Base-by-base conservation (phyloP, 768 basidiomycete species). In the Suillus subluteus region DNA sequence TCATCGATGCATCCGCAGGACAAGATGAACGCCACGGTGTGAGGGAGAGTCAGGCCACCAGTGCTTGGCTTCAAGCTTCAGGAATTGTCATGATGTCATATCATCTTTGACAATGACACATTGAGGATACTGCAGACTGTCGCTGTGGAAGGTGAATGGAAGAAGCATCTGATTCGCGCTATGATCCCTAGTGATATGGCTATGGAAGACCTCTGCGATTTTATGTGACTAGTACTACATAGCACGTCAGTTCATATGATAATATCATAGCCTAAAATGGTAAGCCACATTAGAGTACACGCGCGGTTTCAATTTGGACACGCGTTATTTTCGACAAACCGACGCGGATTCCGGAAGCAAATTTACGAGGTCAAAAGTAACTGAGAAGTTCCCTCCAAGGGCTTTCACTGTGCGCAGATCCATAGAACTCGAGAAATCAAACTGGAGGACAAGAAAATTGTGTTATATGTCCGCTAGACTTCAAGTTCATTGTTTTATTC, bases 401-500 rank as follows among this genome's bases (percentile, higher is more conserved):
- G 32, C 18, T 56, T 56, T 56, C 11, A 6, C 11, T 21, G 55
- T 56, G 35, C 12, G 3, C 21, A 56, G 21, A 18, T 56, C 18
- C n/a, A 13, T 21, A 35, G 32, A 35, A 35, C 30, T 35, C 15
- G 52, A 30, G 15, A 16, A 26, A 52, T 26, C 50, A 52, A 54
- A 30, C 9, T 38, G 23, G 40, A 30, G 40, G 8, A 61, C 40
- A 30, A 30, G 15, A 11, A 4, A 11, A 6, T 11, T 9, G 16
- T 26, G 23, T 41, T 43, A 21, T 43, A 61, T 61, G 59, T 43
- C 43, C 21, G 11, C 59, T 41, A 61, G 41, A 43, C 30, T 43
- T 43, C 50, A 52, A 52, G 26, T 26, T 15, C 59, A 13, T 61
- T 21, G 26, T 43, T 61, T 61, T 30, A 30, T 61, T 21, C 59